Evolutionary conservation across 805 yeast genomes (phyloP), one percentile per base, ranked within the genome.

Genomic region (Nakazawaea wickerhamii): DNA sequence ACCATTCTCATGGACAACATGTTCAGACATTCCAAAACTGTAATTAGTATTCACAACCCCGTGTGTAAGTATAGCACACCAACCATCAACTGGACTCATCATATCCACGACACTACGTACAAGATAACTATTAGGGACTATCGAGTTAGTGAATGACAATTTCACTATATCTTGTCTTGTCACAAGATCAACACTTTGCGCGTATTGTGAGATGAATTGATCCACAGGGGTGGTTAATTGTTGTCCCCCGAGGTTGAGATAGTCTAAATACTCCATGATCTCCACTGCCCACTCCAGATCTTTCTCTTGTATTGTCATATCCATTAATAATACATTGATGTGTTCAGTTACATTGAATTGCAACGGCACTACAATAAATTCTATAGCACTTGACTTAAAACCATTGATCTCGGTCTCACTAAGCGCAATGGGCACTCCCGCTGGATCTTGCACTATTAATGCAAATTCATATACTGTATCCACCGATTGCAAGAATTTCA

Each of bases 401-500:
- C n/a, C 17, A 7, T 7, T 5, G 5, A 21, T 8, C 14, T 10
- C 93, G 59, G 89, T 96, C 2, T 97, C 97, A 0, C 67, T 61
- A 15, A 64, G 54, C 1, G 91, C 73, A 56, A 93, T 93, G 0
- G 99, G 99, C 1, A 98, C 98, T 60, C 91, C 98, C 21, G 15
- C 9, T 10, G 20, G 5, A 5, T 25, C n/a, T 2, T 20, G 11
- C 15, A 34, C 38, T 4, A 33, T 19, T 13, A 30, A 27, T 26
- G 33, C 21, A 3, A 31, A 30, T 13, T 21, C 23, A 7, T 8
- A 15, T 14, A 11, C 26, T 2, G 21, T 9, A 4, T 21, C 39
- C 15, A 46, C 36, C 5, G 33, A 21, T 22, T 43, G 46, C 9
- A 43, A 27, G 21, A 37, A 43, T 6, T 36, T 31, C 9, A 43